Base-by-base conservation (phyloP, 2,329 filamentous ascomycete genomes). In the Neophaeococcomyces mojaviensis region DNA sequence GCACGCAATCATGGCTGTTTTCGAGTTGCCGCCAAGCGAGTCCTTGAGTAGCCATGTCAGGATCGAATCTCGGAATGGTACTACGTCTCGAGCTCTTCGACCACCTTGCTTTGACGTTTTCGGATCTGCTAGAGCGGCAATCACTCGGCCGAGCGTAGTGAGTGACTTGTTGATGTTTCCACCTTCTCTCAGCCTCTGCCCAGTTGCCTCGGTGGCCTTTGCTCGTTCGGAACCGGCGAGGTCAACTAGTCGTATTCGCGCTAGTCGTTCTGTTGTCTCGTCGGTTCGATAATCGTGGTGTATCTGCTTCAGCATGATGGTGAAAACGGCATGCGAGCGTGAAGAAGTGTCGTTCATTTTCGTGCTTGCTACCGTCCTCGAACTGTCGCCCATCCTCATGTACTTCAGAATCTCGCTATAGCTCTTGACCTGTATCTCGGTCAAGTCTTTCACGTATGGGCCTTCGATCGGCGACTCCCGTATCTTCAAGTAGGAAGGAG, bases 301-400 rank as follows among this genome's bases (percentile, higher is more conserved):
- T 54, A 98, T 98, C 66, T 97, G 92, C 69, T 95, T 96, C 48
- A 98, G 76, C 70, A 94, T 92, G 58, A 98, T 92, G 22, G 92
- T 98, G 66, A 98, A 98, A 48, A 98, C 92, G 6, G 92, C 88
- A 62, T 98, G 92, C 53, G 88, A 95, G 64, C 92, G 86, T 52
- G 88, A 95, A 44, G 88, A 94, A 2, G 90, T 97, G 66, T 98
- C 92, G 67, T 98, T 98, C 92, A 98, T 98, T 70, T 96, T 97
- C 49, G 92, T 98, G 61, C 86, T 88, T 12, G 92, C 92, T 16
- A 80, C 84, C 0, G 92, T 97, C 39, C 92, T 82, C 48, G 86
- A 95, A 53, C 77, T 71, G 64, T 98, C 92, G 47, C 92, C 92
- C 59, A 82, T 79, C 58, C 84, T 86, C 88, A 98, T 96, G 67